Evolutionary conservation across 768 basidiomycete genomes (phyloP).

Genomic region (Tulasnella sp.): DNA sequence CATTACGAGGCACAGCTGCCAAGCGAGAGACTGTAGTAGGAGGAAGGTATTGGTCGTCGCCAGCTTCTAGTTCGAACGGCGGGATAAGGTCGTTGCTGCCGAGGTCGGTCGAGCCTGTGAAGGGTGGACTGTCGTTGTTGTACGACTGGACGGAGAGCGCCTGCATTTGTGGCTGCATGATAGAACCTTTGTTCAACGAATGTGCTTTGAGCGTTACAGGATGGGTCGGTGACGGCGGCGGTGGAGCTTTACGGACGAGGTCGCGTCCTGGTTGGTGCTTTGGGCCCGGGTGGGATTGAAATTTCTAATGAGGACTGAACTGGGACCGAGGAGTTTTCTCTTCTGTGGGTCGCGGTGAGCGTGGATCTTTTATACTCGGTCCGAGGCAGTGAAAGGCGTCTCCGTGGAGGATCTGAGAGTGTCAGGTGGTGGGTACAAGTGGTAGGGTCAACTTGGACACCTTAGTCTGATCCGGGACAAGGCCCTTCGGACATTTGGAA

Average conservation of each 20-base stretch:
- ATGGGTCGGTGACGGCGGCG: not conserved
- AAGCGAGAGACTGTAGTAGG: not conserved
- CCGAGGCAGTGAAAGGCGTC: not conserved
- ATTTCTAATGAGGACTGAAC: not conserved
- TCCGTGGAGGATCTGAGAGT: not conserved
- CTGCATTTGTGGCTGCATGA: conserved; percentile 10
- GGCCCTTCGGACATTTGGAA: not conserved
- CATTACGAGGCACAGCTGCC: conserved; percentile 3
- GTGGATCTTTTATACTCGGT: not conserved
- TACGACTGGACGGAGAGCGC: conserved; percentile 13
- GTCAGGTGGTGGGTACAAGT: not conserved
- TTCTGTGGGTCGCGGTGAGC: not conserved
- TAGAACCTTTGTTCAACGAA: not conserved
- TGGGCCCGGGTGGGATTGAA: not conserved
- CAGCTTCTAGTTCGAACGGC: conserved; percentile 5
- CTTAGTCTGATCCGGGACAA: not conserved
- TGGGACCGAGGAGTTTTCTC: not conserved
- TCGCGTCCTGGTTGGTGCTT: not conserved
- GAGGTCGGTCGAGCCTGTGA: conserved; percentile 13
- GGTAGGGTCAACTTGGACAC: not conserved
- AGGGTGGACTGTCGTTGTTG: conserved; percentile 19
- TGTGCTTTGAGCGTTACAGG: not conserved
- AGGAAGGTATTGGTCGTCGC: not conserved
- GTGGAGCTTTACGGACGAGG: not conserved
- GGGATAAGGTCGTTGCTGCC: conserved; percentile 5